Evolutionary conservation across 2,329 filamentous ascomycete species (phyloP), one percentile per base, ranked within the genome.

Genomic region (Colletotrichum euphorbiae): DNA sequence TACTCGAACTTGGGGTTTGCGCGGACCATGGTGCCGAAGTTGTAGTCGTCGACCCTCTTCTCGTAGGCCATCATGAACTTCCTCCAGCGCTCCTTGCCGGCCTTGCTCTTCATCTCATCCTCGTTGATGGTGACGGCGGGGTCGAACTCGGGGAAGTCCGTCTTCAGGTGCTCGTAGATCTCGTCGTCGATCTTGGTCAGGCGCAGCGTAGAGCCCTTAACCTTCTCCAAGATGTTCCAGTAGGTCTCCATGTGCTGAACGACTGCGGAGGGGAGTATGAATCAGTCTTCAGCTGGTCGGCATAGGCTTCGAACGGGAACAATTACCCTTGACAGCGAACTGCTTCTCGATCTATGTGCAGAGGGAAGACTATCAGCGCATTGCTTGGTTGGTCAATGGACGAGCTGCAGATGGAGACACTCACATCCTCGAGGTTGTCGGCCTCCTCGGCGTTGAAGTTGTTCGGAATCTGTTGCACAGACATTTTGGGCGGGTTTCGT

Each of bases 211-310:
- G 94, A 97, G 73, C 95, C 96, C 74, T 89, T 93, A 73, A 97
- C 89, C 78, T 91, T 93, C 81, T 98, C 92, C 74, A 99, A 92
- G 77, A 99, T 95, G 59, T 90, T 86, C 95, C 95, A 99, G 86
- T 99, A 98, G 55, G 95, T 98, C 77, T 93, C 89, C 87, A 99
- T 93, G 80, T 99, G 96, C 80, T 97, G 93, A 42, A 98, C 96
- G 58, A 91, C 94, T 84, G 72, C 28, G 38, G 19, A 48, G 24
- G 33, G 31, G 9, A 15, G 12, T 9, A 6, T 4, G 6, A 28
- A 13, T 69, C 28, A 68, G 63, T 21, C 21, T 38, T 15, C 21
- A 19, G 7, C 19, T 9, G 24, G 3, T n/a, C 42, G 17, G 13
- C 4, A 6, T 8, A 19, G 15, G 17, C 6, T 43, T 42, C 15